Percentiles rank a stretch among this genome's conserved stretches.
phyloP scores from a whole-genome alignment of 805 yeast species.

The Ogataea methylovora region DNA sequence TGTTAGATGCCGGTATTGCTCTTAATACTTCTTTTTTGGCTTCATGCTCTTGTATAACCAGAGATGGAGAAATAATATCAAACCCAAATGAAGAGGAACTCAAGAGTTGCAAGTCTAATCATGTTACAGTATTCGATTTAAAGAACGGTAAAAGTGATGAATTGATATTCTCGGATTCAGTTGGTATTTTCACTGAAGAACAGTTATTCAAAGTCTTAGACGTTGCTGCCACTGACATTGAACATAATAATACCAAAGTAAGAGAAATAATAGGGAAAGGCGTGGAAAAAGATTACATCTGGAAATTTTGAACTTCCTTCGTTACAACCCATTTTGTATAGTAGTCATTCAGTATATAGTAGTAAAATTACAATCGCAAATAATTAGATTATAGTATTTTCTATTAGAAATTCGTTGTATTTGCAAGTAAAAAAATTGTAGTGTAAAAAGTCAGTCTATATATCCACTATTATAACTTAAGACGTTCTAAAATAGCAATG shows the following conservation, averaged over 20 bases:
- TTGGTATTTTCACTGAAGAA: conserved; percentile 58
- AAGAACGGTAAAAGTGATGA: conserved; percentile 42
- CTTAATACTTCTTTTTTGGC: conserved; percentile 57
- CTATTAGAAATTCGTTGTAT: too few species aligned
- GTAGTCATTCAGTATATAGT: too few species aligned
- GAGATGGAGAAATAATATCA: conserved; percentile 19
- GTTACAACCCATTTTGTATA: too few species aligned
- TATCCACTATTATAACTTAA: conserved; percentile 42
- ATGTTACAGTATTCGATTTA: conserved; percentile 55
- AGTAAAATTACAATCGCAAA: too few species aligned
- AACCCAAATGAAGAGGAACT: conserved; percentile 43
- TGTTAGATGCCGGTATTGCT: conserved; percentile 75
- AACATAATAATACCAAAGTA: conserved; percentile 32
- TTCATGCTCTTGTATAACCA: conserved; percentile 27
- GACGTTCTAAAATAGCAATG: conserved; percentile 73
- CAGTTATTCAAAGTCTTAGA: conserved; percentile 49
- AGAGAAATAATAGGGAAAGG: conserved; percentile 42
- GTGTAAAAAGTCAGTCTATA: not conserved
- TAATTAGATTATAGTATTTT: too few species aligned
- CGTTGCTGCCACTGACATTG: conserved; percentile 39
- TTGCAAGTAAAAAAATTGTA: too few species aligned
- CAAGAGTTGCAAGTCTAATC: conserved; percentile 45
- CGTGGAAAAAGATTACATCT: conserved; percentile 48
- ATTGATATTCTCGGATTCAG: conserved; percentile 62
- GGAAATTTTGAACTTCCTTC: conserved; percentile 31